Percentiles rank a stretch among this genome's conserved stretches.
Conservation (phyloP, 1,139 yeast species). For the Arxiozyma slooffiae region DNA sequence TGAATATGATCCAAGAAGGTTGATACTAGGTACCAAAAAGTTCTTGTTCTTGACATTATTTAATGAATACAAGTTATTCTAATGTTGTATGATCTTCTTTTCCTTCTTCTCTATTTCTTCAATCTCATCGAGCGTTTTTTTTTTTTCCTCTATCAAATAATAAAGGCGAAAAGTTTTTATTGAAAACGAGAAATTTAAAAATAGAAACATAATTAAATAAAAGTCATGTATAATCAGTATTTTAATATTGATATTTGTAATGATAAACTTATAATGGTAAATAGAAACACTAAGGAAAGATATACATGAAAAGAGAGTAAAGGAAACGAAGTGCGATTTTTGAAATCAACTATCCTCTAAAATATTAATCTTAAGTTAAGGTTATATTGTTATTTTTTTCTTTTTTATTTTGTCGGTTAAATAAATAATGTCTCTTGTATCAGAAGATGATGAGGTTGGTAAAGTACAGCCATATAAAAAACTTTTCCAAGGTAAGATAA, state of each 20-base stretch:
- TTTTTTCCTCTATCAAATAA: too few species aligned
- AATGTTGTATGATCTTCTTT: not conserved
- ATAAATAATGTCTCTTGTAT: not conserved
- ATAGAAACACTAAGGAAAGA: not conserved
- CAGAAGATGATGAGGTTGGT: not conserved
- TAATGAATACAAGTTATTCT: not conserved
- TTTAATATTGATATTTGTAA: too few species aligned
- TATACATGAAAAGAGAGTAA: not conserved
- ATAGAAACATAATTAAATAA: not conserved
- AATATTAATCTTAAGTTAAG: not conserved
- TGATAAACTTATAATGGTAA: not conserved
- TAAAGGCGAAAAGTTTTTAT: not conserved
- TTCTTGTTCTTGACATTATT: too few species aligned
- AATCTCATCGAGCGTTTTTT: not conserved
- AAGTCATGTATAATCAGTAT: too few species aligned
- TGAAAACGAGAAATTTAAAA: too few species aligned
- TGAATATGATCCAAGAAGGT: too few species aligned
- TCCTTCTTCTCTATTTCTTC: not conserved
- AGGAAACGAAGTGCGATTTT: not conserved
- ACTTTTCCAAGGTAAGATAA: not conserved
- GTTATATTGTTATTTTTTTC: too few species aligned
- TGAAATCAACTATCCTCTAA: not conserved
- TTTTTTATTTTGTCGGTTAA: not conserved
- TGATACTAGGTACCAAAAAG: too few species aligned
- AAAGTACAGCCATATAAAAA: conserved; percentile 1